phyloP scores from a whole-genome alignment of 108 stramenopile genomes.

The Fragilariopsis cylindrus region DNA sequence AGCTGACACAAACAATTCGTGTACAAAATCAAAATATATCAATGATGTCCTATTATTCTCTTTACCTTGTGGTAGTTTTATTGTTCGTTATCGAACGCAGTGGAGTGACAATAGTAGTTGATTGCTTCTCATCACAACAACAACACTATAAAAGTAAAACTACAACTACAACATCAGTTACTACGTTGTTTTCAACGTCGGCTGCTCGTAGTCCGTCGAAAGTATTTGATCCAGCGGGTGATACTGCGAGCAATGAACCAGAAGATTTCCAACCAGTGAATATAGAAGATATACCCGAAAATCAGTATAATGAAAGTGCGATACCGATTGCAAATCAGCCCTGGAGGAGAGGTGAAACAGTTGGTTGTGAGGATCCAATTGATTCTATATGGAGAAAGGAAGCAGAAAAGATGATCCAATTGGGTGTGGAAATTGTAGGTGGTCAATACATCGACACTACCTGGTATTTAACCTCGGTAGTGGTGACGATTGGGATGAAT shows the following conservation, averaged over 20 bases:
- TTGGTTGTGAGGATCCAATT: constrained; percentile 84
- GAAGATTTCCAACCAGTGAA: constrained; percentile 30
- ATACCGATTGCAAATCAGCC: constrained; percentile 79
- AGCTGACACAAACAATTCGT: too few relatives aligned
- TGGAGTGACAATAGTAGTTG: not conserved
- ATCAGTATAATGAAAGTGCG: constrained; percentile 30
- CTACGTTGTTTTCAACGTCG: not conserved
- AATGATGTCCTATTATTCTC: not conserved
- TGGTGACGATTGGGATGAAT: constrained; percentile 48
- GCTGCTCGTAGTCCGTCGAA: constrained; percentile 14
- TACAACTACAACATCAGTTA: not conserved
- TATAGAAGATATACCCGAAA: constrained; percentile 36
- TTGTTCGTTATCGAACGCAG: not conserved
- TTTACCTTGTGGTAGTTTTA: not conserved
- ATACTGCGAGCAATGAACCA: constrained; percentile 28
- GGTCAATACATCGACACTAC: constrained; percentile 73
- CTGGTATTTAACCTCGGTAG: constrained; percentile 73
- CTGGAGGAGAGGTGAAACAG: constrained; percentile 78
- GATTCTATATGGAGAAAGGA: constrained; percentile 66
- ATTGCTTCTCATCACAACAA: not conserved
- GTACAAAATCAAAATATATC: too few relatives aligned
- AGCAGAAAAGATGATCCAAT: constrained; percentile 66
- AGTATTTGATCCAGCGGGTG: constrained; percentile 51
- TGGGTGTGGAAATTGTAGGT: constrained; percentile 53
- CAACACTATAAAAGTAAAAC: not conserved